Percentiles rank a stretch among this genome's conserved stretches.
Evolutionary conservation across 768 basidiomycete genomes (phyloP).

Genomic region (Astraeus odoratus): DNA sequence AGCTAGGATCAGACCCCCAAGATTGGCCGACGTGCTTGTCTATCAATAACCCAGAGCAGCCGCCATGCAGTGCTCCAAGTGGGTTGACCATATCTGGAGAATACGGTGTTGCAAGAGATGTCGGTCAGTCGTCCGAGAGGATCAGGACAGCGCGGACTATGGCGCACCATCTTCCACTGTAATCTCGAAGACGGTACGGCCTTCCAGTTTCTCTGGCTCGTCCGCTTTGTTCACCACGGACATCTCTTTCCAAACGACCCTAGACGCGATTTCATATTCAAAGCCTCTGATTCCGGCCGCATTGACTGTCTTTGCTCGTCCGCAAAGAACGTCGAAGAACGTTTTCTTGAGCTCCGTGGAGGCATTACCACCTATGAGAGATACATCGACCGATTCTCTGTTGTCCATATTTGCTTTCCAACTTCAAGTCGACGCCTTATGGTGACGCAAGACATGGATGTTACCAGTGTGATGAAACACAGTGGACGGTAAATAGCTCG

Average conservation of each 20-base stretch:
- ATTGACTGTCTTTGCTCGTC: constrained; percentile 1
- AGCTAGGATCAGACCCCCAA: neutral
- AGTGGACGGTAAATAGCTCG: no score
- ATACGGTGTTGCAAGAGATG: neutral
- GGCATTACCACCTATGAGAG: constrained; percentile 23
- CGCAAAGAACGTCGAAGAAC: constrained; percentile 15
- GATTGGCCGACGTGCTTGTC: constrained; percentile 35
- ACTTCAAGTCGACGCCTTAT: no score
- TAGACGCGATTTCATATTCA: constrained; percentile 15
- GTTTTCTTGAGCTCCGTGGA: constrained; percentile 20
- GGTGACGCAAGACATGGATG: no score
- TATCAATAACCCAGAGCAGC: constrained; percentile 47
- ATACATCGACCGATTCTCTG: constrained; percentile 12
- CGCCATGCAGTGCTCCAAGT: constrained; percentile 44
- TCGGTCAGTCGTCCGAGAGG: neutral
- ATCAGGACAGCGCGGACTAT: neutral
- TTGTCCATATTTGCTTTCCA: constrained; percentile 11
- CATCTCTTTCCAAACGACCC: constrained; percentile 32
- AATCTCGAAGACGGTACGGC: constrained; percentile 38
- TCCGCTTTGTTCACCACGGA: constrained; percentile 39
- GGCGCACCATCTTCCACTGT: constrained; percentile 39
- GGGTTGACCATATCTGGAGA: constrained; percentile 49
- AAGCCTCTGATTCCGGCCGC: constrained; percentile 14
- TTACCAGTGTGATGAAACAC: no score
- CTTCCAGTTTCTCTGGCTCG: constrained; percentile 38